These are phyloP conservation scores for Tubosaeta sp. DNA, from an alignment of 768 basidiomycete genomes.

Conservation along the genomic window DNA sequence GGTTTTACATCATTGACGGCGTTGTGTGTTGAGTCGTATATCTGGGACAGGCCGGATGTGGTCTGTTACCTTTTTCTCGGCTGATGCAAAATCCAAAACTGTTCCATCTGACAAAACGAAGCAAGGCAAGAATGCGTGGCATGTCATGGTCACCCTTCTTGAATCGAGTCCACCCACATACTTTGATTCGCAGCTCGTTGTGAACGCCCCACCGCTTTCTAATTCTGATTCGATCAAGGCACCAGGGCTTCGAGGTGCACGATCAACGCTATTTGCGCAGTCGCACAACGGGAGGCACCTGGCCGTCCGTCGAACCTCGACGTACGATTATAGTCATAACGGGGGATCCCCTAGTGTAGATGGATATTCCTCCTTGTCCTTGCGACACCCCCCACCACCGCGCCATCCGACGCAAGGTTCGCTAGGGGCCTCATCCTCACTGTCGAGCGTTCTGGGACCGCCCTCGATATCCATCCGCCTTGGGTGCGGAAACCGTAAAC, in stretches of 20 bases:
- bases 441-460: neutral
- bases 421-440: neutral
- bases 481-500: slow-evolving; percentile 9
- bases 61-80: slow-evolving; percentile 21
- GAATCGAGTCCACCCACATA: slow-evolving; percentile 19
- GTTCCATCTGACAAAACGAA: slow-evolving; percentile 4
- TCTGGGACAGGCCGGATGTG: slow-evolving; percentile 21
- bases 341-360: neutral
- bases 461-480: slow-evolving; percentile 6
- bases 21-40: neutral
- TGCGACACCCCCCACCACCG: neutral
- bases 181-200: slow-evolving; percentile 12
- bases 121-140: slow-evolving; percentile 25
- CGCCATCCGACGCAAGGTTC: neutral
- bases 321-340: neutral
- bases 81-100: neutral
- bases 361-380: neutral
- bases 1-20: neutral
- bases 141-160: slow-evolving; percentile 40
- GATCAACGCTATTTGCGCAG: neutral
- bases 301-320: neutral
- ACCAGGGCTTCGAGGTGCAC: neutral
- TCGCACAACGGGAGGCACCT: neutral
- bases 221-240: neutral
- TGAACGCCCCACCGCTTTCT: neutral